Evolutionary conservation across 371 early-diverging fungal species (phyloP).

Genomic region (Mucor velutinosus): DNA sequence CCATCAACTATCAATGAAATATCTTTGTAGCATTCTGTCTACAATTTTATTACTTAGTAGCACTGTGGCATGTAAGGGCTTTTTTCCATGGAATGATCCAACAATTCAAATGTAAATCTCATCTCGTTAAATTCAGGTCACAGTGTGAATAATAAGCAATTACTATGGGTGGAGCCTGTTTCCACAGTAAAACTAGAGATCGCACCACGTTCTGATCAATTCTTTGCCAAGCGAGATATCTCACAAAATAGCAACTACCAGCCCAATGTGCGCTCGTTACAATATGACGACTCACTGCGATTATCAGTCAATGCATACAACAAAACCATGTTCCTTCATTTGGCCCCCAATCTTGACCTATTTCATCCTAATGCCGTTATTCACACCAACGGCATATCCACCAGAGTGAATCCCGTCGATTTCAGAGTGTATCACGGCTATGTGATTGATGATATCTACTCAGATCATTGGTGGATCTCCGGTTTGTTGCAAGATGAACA

Average conservation of each 20-base stretch:
- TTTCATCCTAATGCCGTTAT: slow-evolving; percentile 73
- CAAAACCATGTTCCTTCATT: slow-evolving; percentile 70
- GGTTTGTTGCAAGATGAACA: slow-evolving; percentile 36
- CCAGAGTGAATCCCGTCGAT: slow-evolving; percentile 29
- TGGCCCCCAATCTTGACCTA: slow-evolving; percentile 75
- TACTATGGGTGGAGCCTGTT: slow-evolving; percentile 37
- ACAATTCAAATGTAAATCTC: not conserved
- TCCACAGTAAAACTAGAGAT: slow-evolving; percentile 33
- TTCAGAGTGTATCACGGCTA: slow-evolving; percentile 45
- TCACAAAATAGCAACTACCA: slow-evolving; percentile 34
- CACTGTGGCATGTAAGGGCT: not conserved
- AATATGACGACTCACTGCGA: slow-evolving; percentile 65
- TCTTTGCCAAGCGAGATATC: slow-evolving; percentile 40
- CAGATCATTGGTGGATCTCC: slow-evolving; percentile 40
- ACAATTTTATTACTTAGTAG: not conserved
- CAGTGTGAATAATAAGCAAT: slow-evolving; percentile 31
- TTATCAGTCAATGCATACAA: slow-evolving; percentile 70
- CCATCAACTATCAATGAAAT: not conserved
- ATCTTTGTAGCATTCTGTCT: not conserved
- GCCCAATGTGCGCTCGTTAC: slow-evolving; percentile 30
- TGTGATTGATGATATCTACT: slow-evolving; percentile 31
- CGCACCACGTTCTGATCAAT: slow-evolving; percentile 36
- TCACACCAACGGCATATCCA: slow-evolving; percentile 26
- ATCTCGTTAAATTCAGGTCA: slow-evolving; percentile 7
- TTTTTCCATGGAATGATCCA: not conserved